These are phyloP conservation scores for Botrytis squamosa DNA, from an alignment of 2,329 filamentous ascomycete genomes.

Conservation along the genomic window DNA sequence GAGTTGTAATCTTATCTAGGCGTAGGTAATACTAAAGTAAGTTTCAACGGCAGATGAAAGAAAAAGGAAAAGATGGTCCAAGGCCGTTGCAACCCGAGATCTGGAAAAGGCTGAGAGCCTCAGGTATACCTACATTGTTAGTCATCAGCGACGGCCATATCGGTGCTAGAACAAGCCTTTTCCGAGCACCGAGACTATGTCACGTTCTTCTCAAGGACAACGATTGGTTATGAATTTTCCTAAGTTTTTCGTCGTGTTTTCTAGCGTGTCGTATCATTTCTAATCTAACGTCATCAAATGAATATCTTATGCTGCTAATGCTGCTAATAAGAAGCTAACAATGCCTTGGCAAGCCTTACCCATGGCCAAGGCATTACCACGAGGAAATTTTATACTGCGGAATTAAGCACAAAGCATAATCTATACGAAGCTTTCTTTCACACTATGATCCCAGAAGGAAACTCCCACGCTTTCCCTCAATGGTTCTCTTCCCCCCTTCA, in stretches of 20 bases:
- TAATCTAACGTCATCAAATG: neutral
- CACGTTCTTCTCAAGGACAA: neutral
- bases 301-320: neutral
- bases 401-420: neutral
- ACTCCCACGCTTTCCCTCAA: neutral
- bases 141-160: neutral
- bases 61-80: neutral
- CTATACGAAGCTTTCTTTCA: neutral
- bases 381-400: neutral
- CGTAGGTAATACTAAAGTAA: neutral
- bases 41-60: neutral
- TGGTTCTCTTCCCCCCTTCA: neutral
- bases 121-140: accelerated
- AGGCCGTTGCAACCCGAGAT: neutral
- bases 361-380: neutral
- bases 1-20: neutral
- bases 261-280: conserved; percentile 5
- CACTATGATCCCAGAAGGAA: neutral
- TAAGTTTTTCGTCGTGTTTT: neutral
- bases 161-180: neutral
- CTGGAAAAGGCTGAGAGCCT: neutral
- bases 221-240: neutral
- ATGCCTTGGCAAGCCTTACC: neutral
- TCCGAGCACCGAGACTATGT: neutral
- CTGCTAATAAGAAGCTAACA: neutral